Percentiles rank a stretch among this genome's conserved stretches.
These are phyloP conservation scores for Breynia disticha DNA, from an alignment of 441 rosid genomes.

Conservation along the genomic window DNA sequence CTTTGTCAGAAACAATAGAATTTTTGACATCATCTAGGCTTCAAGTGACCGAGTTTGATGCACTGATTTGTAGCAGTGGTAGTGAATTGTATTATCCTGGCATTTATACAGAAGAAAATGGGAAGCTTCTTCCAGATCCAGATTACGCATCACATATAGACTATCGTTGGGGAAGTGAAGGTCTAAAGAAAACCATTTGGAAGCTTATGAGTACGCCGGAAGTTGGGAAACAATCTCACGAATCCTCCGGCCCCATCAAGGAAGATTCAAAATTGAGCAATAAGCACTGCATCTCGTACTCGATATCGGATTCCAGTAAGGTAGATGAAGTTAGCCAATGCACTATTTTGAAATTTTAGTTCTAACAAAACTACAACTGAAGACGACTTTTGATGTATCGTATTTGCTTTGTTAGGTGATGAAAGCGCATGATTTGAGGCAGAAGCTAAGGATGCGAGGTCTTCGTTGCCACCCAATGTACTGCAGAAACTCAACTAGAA, in stretches of 20 bases:
- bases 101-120: conserved; percentile 43
- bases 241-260: conserved; percentile 35
- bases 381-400: conserved; percentile 4
- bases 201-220: conserved; percentile 62
- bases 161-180: conserved; percentile 85
- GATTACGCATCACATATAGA: conserved; percentile 85
- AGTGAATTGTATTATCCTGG: conserved; percentile 89
- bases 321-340: conserved; percentile 21
- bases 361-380: not conserved
- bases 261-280: conserved; percentile 57
- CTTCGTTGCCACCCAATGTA: conserved; percentile 98
- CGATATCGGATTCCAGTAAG: conserved; percentile 52
- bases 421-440: conserved; percentile 79
- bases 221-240: conserved; percentile 32
- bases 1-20: conserved; percentile 45
- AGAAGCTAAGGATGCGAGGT: conserved; percentile 85
- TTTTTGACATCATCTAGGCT: conserved; percentile 59
- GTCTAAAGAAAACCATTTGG: conserved; percentile 82
- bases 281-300: conserved; percentile 64
- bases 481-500: conserved; percentile 66
- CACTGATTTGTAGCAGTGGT: conserved; percentile 88
- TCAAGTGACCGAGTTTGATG: conserved; percentile 71
- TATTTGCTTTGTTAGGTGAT: conserved; percentile 40
- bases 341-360: not conserved
- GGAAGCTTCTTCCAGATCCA: conserved; percentile 70